These are phyloP conservation scores for Podila epigama DNA, from an alignment of 192 early-diverging fungal genomes.

Conservation along the genomic window DNA sequence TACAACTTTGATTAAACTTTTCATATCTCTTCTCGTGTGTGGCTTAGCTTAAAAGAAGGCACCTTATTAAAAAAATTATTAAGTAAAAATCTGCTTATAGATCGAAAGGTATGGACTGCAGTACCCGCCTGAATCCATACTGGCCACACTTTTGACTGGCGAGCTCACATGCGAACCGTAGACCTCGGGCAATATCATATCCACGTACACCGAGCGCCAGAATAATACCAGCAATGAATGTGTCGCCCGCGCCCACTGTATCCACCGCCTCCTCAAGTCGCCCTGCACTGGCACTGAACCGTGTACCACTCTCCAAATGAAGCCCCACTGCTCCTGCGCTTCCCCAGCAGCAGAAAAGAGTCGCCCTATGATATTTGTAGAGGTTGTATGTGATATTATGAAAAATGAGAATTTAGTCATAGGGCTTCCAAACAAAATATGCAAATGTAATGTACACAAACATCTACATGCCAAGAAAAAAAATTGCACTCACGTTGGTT, in stretches of 20 bases:
- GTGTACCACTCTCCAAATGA: conserved; percentile 38
- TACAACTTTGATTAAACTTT: neutral
- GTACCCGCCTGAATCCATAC: conserved; percentile 51
- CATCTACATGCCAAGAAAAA: neutral
- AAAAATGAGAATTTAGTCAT: neutral
- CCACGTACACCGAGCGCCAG: conserved; percentile 40
- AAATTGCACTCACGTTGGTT: conserved; percentile 42
- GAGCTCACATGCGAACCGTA: conserved; percentile 55
- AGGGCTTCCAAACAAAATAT: no score
- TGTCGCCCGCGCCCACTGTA: conserved; percentile 62
- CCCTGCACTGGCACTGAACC: conserved; percentile 39
- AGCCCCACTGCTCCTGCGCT: conserved; percentile 59
- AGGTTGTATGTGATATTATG: neutral
- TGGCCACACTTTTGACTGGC: conserved; percentile 59
- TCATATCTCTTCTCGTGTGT: no score
- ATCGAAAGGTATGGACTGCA: conserved; percentile 14
- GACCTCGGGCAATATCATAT: conserved; percentile 38
- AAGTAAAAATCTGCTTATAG: neutral
- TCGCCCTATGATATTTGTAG: conserved; percentile 52
- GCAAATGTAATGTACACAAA: neutral
- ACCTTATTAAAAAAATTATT: no score
- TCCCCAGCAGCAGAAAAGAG: conserved; percentile 70
- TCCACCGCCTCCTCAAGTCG: conserved; percentile 49
- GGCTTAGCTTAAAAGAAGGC: no score
- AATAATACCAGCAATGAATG: conserved; percentile 64